phyloP scores from a whole-genome alignment of 2,329 filamentous ascomycete species.

The Gaeumannomyces sp. region DNA sequence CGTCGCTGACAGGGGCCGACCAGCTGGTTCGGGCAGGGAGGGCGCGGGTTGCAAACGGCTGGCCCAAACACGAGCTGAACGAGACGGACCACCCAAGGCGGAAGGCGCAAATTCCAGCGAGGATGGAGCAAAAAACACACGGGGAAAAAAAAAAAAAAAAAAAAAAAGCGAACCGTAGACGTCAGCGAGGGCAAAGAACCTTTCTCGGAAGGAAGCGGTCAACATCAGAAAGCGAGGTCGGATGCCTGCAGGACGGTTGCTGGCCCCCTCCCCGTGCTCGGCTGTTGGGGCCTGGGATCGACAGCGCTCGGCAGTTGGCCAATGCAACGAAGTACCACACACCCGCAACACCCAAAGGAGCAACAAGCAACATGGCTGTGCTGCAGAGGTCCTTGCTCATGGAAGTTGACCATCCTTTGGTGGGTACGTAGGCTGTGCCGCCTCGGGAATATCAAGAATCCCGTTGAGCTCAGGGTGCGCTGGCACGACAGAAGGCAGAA shows the following conservation, averaged over 20 bases:
- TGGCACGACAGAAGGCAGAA: neutral
- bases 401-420: neutral
- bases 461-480: neutral
- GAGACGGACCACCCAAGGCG: neutral
- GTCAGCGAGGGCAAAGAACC: neutral
- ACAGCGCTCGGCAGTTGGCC: neutral
- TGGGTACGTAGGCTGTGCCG: neutral
- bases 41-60: neutral
- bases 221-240: neutral
- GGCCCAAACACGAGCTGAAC: neutral
- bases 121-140: neutral
- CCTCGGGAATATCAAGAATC: neutral
- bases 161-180: neutral
- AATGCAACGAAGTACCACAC: neutral
- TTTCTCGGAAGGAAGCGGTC: neutral
- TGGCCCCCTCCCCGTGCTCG: neutral
- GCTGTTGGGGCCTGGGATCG: neutral
- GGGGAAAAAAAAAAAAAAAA: no score
- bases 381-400: neutral
- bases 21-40: neutral
- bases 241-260: neutral
- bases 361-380: neutral
- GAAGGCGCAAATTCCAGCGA: neutral
- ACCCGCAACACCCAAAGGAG: neutral
- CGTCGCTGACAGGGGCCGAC: neutral